These are phyloP conservation scores for Dendrostoma leiphaemia DNA, from an alignment of 2,329 filamentous ascomycete species.

Conservation along the genomic window DNA sequence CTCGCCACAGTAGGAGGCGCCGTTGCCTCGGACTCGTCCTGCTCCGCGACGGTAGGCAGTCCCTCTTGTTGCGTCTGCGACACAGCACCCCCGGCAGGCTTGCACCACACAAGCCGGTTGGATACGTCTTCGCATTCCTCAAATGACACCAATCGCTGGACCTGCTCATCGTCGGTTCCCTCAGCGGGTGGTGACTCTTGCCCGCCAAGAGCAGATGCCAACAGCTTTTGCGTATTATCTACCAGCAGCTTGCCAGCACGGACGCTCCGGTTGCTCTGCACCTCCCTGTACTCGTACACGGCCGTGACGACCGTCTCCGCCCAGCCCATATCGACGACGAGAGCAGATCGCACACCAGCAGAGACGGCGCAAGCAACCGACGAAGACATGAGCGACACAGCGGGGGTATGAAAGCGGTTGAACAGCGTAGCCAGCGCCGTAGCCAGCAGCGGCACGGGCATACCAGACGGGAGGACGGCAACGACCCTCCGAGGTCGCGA, in stretches of 20 bases:
- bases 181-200: conserved; percentile 21
- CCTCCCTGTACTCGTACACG: conserved; percentile 87
- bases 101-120: conserved; percentile 77
- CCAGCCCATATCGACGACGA: conserved; percentile 93
- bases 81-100: conserved; percentile 27
- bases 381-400: conserved; percentile 75
- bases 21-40: conserved; percentile 46
- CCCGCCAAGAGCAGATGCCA: conserved; percentile 45
- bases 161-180: conserved; percentile 25
- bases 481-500: conserved; percentile 72
- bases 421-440: conserved; percentile 77
- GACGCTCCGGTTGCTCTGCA: conserved; percentile 66
- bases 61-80: conserved; percentile 27
- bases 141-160: conserved; percentile 55
- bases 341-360: conserved; percentile 79
- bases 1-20: conserved; percentile 22
- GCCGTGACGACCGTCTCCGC: conserved; percentile 81
- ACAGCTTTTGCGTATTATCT: conserved; percentile 63
- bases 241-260: conserved; percentile 73
- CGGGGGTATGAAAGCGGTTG: conserved; percentile 73
- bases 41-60: conserved; percentile 54
- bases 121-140: conserved; percentile 80
- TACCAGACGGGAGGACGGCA: conserved; percentile 71
- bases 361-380: conserved; percentile 73
- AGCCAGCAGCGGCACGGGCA: conserved; percentile 77